A percentile compares a stretch with the other conserved stretches of the same genome.
Conservation (phyloP, 2,329 filamentous ascomycete species). For the Nectriaceae sp. region DNA sequence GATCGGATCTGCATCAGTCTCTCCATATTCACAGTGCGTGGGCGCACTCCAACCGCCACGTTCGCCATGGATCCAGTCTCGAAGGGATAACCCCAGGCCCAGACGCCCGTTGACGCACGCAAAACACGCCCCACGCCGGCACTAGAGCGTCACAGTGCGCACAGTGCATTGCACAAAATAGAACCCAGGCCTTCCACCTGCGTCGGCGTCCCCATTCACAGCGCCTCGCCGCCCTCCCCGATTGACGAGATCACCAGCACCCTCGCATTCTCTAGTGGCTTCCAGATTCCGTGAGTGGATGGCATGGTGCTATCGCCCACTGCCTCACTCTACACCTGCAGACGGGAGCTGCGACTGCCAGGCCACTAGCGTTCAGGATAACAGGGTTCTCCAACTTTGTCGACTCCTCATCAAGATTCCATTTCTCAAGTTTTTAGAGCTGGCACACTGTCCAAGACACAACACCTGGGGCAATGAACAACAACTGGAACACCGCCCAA, state of each 20-base stretch:
- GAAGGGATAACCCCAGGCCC: constrained; percentile 22
- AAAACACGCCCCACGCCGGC: neutral
- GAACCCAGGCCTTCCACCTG: neutral
- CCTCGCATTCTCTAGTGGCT: constrained; percentile 11
- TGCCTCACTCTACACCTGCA: too few relatives aligned
- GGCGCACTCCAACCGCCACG: constrained; percentile 26
- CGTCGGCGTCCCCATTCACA: constrained; percentile 22
- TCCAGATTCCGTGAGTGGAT: too few relatives aligned
- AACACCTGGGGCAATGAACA: too few relatives aligned
- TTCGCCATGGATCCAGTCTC: too few relatives aligned
- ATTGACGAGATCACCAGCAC: constrained; percentile 7
- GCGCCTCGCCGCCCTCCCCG: constrained; percentile 24
- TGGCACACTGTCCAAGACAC: neutral
- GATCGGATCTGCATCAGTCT: constrained; percentile 21
- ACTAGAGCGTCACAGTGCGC: constrained; percentile 7
- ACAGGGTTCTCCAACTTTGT: too few relatives aligned
- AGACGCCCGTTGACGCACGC: constrained; percentile 21
- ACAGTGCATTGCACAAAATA: constrained; percentile 8
- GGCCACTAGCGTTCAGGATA: neutral
- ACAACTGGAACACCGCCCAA: neutral
- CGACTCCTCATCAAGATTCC: too few relatives aligned
- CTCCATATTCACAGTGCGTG: constrained; percentile 20
- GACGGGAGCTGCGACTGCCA: too few relatives aligned
- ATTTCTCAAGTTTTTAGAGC: too few relatives aligned
- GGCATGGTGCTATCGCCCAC: too few relatives aligned